Conservation (phyloP, 2,329 filamentous ascomycete genomes). For the Sporothrix brunneoviolacea region DNA sequence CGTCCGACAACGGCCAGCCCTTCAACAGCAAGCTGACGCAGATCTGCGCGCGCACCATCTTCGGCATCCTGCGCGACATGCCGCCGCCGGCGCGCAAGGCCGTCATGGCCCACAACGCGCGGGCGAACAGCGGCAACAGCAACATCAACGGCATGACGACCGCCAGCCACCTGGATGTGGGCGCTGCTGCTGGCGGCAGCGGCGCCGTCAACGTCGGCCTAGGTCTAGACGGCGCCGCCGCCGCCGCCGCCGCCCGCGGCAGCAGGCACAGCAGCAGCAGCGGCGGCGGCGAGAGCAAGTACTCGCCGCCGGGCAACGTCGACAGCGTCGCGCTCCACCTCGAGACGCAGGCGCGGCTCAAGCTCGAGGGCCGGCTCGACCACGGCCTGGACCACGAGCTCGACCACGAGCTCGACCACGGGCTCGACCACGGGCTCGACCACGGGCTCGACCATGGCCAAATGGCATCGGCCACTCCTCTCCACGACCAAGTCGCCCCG, state of each 20-base stretch:
- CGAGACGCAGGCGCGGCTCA: conserved; percentile 14
- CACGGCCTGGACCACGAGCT: too few relatives aligned
- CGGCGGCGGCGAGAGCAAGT: conserved; percentile 36
- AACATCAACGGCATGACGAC: too few relatives aligned
- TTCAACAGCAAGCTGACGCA: conserved; percentile 38
- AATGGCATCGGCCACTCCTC: not conserved
- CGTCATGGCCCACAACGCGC: conserved; percentile 8
- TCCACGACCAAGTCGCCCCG: not conserved
- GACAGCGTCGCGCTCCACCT: conserved; percentile 30
- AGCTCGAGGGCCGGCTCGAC: conserved; percentile 13
- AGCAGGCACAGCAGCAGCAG: conserved; percentile 39
- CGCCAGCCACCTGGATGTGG: too few relatives aligned
- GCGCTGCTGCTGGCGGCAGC: not conserved
- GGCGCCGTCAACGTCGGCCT: conserved; percentile 7
- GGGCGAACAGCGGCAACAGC: not conserved
- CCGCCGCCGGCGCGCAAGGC: conserved; percentile 18
- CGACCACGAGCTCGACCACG: not conserved
- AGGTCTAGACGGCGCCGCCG: too few relatives aligned
- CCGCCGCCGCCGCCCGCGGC: conserved; percentile 41
- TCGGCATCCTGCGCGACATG: conserved; percentile 47
- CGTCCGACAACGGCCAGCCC: conserved; percentile 30
- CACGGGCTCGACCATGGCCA: not conserved
- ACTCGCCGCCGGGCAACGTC: conserved; percentile 33
- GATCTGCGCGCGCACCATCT: conserved; percentile 46
- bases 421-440: too few relatives aligned